Base-by-base conservation (phyloP, 1,284 basidiomycete species). In the Exobasidium cylindrosporum region DNA sequence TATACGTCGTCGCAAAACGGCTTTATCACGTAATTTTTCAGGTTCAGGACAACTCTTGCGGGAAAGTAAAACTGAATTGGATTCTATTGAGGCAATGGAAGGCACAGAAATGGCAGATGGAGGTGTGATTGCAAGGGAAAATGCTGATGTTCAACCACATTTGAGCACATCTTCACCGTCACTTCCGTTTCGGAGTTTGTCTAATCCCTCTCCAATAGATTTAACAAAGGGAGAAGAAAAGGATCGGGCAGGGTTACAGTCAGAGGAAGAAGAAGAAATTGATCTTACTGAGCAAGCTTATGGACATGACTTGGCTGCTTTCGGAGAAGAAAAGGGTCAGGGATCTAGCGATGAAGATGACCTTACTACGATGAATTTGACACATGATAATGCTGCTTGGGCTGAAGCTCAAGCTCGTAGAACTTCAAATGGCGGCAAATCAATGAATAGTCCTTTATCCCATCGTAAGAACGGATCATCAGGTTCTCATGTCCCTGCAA, bases 271-370 rank as follows among this genome's bases (percentile, higher is more conserved):
- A 11, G 73, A 74, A 44, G 76, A 76, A 62, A 69, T 78, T 23
- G 76, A 78, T 60, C 63, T 78, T 23, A 77, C 75, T 21, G 76
- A 78, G 65, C 76, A 78, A 45, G 70, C 73, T 56, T 78, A 76
- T 57, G 76, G 76, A 29, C 64, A 69, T 17, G 75, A 78, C 54
- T 60, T 78, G 17, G 66, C 73, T 7, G 72, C 65, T 0, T 78
- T 78, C 21, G 76, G 76, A 28, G 67, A 66, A 21, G 72, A 75
- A 55, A 63, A 58, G 35, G 62, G 61, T 24, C 53, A 61, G 3
- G 61, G 56, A 1, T 64, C 67, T 23, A 61, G 64, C 4, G 68
- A 72, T 13, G 67, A 72, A 21, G 72, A 73, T 29, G 69, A 72
- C 30, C 60, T 74, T n/a, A 66, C 70, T 10, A 62, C 61, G 17